phyloP scores from a whole-genome alignment of 1,139 yeast genomes.

The Suzukiozyma palmioleophila region DNA sequence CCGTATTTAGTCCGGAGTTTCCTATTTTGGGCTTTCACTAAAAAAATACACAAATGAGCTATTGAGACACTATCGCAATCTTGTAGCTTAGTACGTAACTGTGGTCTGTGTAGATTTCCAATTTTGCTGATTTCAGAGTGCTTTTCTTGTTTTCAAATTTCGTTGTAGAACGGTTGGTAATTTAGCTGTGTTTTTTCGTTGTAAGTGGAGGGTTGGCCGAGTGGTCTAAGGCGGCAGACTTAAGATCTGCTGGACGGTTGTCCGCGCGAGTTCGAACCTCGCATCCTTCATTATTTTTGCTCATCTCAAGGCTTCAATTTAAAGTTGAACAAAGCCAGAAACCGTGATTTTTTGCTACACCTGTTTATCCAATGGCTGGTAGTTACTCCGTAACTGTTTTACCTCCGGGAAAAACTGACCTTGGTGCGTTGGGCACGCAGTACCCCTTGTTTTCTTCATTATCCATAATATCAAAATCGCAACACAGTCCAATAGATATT shows the following conservation, averaged over 20 bases:
- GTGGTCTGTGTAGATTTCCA: too few relatives aligned
- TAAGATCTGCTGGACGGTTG: slow-evolving; percentile 51
- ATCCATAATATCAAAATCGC: not conserved
- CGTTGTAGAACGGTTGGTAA: too few relatives aligned
- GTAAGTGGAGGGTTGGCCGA: slow-evolving; percentile 49
- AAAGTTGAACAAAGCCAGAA: not conserved
- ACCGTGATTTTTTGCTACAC: not conserved
- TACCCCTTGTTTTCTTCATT: not conserved
- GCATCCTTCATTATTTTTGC: slow-evolving; percentile 62
- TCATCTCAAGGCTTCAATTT: not conserved
- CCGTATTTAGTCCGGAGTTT: too few relatives aligned
- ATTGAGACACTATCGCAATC: too few relatives aligned
- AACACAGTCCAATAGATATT: not conserved
- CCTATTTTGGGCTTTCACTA: too few relatives aligned
- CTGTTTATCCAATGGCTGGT: not conserved
- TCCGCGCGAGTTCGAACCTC: slow-evolving; percentile 88
- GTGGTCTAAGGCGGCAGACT: slow-evolving; percentile 56
- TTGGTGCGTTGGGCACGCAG: not conserved
- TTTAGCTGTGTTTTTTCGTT: not conserved
- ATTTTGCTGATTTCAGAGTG: too few relatives aligned
- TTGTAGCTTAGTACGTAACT: too few relatives aligned
- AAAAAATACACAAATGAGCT: too few relatives aligned
- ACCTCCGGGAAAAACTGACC: not conserved
- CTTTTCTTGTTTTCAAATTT: too few relatives aligned
- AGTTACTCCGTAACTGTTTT: not conserved